Percentiles rank a stretch among this genome's conserved stretches.
Evolutionary conservation across 306 rosid species (phyloP).

Genomic region (Lathyrus tuberosus): DNA sequence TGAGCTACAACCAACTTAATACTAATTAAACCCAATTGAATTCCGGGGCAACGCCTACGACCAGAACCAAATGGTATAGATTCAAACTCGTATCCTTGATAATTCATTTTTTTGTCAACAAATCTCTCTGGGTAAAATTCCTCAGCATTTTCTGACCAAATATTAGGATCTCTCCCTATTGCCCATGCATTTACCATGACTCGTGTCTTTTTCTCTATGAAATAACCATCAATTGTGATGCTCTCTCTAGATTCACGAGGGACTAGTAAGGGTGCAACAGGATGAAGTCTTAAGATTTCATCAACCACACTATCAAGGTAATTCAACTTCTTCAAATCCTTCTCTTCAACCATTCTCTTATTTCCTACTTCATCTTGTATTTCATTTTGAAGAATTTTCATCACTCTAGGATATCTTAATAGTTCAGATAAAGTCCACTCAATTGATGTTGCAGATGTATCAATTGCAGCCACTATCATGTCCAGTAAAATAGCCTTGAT

Average conservation of each 20-base stretch:
- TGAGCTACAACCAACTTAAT: not conserved
- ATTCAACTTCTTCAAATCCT: constrained; percentile 23
- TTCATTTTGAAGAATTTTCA: not conserved
- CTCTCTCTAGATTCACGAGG: constrained; percentile 25
- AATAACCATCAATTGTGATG: not conserved
- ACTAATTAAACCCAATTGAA: not conserved
- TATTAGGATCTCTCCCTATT: not conserved
- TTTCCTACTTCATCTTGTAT: not conserved
- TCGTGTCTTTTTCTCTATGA: not conserved
- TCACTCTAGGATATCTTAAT: not conserved
- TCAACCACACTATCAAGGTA: constrained; percentile 21
- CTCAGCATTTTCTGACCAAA: not conserved
- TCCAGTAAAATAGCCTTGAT: not conserved
- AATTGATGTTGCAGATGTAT: not conserved
- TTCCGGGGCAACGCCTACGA: not conserved
- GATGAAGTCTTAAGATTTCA: constrained; percentile 44
- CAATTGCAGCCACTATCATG: not conserved
- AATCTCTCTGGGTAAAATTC: not conserved
- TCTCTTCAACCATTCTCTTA: constrained; percentile 24
- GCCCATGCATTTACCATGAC: not conserved
- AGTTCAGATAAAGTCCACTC: not conserved
- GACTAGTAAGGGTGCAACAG: constrained; percentile 13
- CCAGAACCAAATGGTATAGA: not conserved
- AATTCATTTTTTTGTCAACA: not conserved
- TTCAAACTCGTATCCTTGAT: not conserved